A percentile compares a stretch with the other conserved stretches of the same genome.
Conservation (phyloP, 2,329 filamentous ascomycete genomes). For the Pseudogymnoascus sp. region DNA sequence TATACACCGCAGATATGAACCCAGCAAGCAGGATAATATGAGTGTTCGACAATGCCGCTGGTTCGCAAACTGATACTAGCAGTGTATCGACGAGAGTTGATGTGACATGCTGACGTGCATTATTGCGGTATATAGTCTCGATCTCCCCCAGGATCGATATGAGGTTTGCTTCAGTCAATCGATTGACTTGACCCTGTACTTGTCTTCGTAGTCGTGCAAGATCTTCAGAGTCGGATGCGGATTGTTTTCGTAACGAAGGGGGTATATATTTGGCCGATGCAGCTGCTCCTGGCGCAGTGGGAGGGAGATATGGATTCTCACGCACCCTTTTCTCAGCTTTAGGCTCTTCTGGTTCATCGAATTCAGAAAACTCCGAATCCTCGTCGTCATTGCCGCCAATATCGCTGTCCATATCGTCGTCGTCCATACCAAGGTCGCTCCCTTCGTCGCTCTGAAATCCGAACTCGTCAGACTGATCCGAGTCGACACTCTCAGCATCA, state of each 20-base stretch:
- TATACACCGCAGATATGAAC: slow-evolving; percentile 82
- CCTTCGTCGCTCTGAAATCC: slow-evolving; percentile 17
- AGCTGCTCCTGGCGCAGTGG: slow-evolving; percentile 38
- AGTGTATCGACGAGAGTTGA: slow-evolving; percentile 69
- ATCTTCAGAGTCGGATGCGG: slow-evolving; percentile 56
- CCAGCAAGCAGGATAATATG: slow-evolving; percentile 86
- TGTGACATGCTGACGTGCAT: slow-evolving; percentile 83
- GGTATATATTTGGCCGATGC: slow-evolving; percentile 76
- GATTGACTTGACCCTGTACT: slow-evolving; percentile 82
- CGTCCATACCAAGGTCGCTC: slow-evolving; percentile 31
- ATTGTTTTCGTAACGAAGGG: slow-evolving; percentile 64
- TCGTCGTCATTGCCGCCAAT: slow-evolving; percentile 17
- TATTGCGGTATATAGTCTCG: slow-evolving; percentile 72
- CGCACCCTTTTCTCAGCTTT: slow-evolving; percentile 40
- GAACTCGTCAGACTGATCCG: slow-evolving; percentile 19
- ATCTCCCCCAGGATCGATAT: slow-evolving; percentile 74
- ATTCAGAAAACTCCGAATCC: slow-evolving; percentile 24
- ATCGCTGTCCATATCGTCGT: slow-evolving; percentile 31
- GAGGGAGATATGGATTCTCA: slow-evolving; percentile 87
- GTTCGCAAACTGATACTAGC: slow-evolving; percentile 69
- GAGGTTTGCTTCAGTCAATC: slow-evolving; percentile 84
- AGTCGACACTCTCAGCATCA: slow-evolving; percentile 23
- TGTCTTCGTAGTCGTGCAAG: slow-evolving; percentile 65
- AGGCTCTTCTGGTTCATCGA: slow-evolving; percentile 24
- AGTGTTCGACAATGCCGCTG: slow-evolving; percentile 71